Base-by-base conservation (phyloP, 495 filamentous ascomycete species). In the Antarctomyces pellizariae region DNA sequence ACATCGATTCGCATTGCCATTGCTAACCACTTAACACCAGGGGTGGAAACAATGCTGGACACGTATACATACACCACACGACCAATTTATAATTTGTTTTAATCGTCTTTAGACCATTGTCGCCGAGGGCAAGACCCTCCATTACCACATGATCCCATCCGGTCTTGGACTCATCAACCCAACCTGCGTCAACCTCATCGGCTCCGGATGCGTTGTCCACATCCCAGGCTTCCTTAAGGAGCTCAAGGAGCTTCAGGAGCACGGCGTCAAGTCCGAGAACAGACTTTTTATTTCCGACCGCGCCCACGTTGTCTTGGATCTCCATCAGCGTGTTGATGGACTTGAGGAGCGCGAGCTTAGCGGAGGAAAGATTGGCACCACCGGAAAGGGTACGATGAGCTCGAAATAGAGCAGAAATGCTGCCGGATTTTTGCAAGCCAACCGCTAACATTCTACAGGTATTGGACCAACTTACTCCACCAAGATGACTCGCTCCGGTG, bases 161-260 rank as follows among this genome's bases (percentile, higher is more conserved):
- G 75, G 74, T 26, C n/a, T n/a, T n/a, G n/a, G n/a, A n/a, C 67
- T 91, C 7, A 55, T 89, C 31, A 76, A 75, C 39, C 77, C 72
- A 2, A 54, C 52, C 29, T 77, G 66, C 48, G 55, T 70, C 36
- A 92, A 86, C 54, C 53, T 93, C 25, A 77, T 92, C 47, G 80
- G 80, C 27, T 71, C 73, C 31, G 78, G 78, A 29, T 71, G 71
- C 26, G 80, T 90, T 29, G 63, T 91, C 31, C 75, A 92, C 55
- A 58, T 89, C 24, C 75, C 75, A 26, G 62, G 59, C 24, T 86
- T 93, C 62, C 89, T 90, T 64, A 69, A 72, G 45, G 83, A 93
- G 50, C 57, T 91, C 30, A 59, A 59, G 26, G 58, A 58, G 14
- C 48, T 83, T 9, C 59, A 79, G 43, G 50, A 50, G 21, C 75